Evolutionary conservation across 1,139 yeast species (phyloP), one percentile per base, ranked within the genome.

Genomic region (Geotrichum aggregatum): DNA sequence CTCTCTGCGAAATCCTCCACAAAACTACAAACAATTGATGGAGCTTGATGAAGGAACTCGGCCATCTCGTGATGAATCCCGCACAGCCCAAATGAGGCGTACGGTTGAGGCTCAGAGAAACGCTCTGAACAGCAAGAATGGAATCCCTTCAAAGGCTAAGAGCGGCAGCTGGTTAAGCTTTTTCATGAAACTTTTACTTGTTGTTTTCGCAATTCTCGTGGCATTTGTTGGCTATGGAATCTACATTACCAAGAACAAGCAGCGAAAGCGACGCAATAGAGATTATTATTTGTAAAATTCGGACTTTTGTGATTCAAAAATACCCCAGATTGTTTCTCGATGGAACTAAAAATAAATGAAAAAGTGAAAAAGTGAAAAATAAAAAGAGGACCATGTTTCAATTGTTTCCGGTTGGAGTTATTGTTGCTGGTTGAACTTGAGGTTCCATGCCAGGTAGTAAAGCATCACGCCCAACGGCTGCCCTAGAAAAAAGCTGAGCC

Each of bases 211-310:
- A 0, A 54, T 71, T 0, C 60, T 76, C 8, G 63, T 71, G 3
- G 62, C 67, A 22, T 81, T 84, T 73, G 66, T 78, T 53, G 76
- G 66, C 0, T 72, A 75, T 56, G 73, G 81, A 21, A 65, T 74
- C 2, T 74, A 72, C 55, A 70, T 87, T 54, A 77, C 80, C 8
- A 77, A 75, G 62, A 36, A 44, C 28, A 49, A 49, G 44, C 40
- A 50, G 35, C 38, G 42, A n/a, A 35, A 24, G 26, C 24, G 49
- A 33, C 41, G 36, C 7, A 13, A 33, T 8, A 39, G 40, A 43
- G 52, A 49, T 28, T 49, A 49, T 26, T 49, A 49, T 26, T 33
- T 43, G 38, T 49, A 31, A n/a, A n/a, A n/a, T n/a, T n/a, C n/a
- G n/a, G n/a, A n/a, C n/a, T n/a, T n/a, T n/a, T n/a, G n/a, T n/a